Conservation (phyloP, 768 basidiomycete species). For the Exidia glandulosa region DNA sequence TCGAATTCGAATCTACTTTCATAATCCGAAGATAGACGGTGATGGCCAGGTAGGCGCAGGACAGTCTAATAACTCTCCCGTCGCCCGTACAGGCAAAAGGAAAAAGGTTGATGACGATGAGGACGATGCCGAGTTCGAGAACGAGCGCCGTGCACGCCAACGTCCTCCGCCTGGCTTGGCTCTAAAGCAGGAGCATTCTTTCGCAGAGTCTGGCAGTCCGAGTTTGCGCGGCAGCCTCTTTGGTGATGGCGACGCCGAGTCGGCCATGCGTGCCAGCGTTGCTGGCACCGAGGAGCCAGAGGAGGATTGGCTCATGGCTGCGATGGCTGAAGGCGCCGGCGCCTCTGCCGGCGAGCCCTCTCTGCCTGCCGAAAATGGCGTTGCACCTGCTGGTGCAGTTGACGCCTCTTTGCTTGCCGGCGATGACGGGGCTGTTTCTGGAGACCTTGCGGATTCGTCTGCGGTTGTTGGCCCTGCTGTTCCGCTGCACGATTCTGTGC, state of each 20-base stretch:
- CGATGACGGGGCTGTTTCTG: too few relatives aligned
- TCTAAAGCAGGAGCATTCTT: not conserved
- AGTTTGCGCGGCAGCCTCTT: not conserved
- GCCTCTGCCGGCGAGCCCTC: too few relatives aligned
- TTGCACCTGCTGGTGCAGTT: slow-evolving; percentile 14
- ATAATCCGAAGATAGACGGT: slow-evolving; percentile 50
- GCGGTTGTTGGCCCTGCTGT: too few relatives aligned
- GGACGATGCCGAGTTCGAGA: slow-evolving; percentile 46
- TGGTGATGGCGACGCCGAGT: not conserved
- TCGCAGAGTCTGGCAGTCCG: not conserved
- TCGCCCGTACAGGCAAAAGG: slow-evolving; percentile 65
- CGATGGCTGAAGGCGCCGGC: slow-evolving; percentile 63
- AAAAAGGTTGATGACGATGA: slow-evolving; percentile 80
- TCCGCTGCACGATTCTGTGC: too few relatives aligned
- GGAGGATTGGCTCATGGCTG: slow-evolving; percentile 83
- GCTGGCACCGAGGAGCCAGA: slow-evolving; percentile 47
- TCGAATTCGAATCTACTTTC: slow-evolving; percentile 85
- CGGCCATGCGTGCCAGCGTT: slow-evolving; percentile 1
- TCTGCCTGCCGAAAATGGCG: not conserved
- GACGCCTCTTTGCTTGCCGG: too few relatives aligned
- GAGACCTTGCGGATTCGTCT: too few relatives aligned
- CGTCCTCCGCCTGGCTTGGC: not conserved
- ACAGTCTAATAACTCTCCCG: slow-evolving; percentile 42
- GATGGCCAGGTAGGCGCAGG: slow-evolving; percentile 35
- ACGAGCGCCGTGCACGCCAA: not conserved